A percentile compares a stretch with the other conserved stretches of the same genome.
Conservation (phyloP, 306 rosid species). For the Lotus japonicus region DNA sequence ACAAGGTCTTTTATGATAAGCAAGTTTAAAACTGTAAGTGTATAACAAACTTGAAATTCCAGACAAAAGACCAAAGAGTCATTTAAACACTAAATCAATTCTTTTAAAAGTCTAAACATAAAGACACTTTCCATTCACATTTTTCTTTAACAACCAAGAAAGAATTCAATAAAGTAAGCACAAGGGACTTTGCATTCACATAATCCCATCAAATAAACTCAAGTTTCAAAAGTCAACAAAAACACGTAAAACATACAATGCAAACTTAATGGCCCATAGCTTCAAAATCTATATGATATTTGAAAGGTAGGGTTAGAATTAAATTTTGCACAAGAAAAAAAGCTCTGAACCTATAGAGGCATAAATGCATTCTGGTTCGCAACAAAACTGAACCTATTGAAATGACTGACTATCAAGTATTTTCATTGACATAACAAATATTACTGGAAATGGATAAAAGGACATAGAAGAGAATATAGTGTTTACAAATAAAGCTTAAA, state of each 20-base stretch:
- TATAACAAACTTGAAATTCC: neutral
- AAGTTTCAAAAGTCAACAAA: neutral
- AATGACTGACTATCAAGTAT: neutral
- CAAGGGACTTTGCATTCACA: constrained; percentile 10
- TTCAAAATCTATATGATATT: constrained; percentile 6
- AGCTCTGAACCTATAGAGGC: neutral
- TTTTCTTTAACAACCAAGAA: too few species aligned
- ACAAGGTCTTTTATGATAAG: neutral
- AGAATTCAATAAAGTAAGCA: too few species aligned
- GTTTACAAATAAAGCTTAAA: neutral
- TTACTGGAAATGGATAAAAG: neutral
- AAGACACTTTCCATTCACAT: constrained; percentile 15
- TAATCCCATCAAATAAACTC: neutral
- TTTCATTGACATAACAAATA: neutral
- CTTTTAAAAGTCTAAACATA: neutral
- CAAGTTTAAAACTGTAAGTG: neutral
- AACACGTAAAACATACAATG: neutral
- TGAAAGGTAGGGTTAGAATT: neutral
- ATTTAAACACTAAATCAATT: constrained; percentile 8
- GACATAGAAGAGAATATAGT: neutral
- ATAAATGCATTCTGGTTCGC: neutral
- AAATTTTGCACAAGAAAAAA: neutral
- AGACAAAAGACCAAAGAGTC: neutral
- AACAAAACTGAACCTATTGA: neutral
- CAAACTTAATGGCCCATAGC: neutral